Evolutionary conservation across 768 basidiomycete species (phyloP), one percentile per base, ranked within the genome.

Genomic region (Naematelia aurantialba): DNA sequence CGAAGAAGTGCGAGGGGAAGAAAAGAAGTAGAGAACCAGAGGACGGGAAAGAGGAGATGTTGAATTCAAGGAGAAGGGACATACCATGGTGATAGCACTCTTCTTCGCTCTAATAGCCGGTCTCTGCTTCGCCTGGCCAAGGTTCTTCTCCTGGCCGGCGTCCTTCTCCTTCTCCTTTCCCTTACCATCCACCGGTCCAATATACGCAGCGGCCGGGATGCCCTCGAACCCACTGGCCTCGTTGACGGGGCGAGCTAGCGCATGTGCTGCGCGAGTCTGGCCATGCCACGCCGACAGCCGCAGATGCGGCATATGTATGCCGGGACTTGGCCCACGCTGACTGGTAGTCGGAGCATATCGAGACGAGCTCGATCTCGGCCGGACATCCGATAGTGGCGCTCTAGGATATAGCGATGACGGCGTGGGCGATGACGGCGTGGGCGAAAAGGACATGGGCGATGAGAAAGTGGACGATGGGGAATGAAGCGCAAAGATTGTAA

Each of bases 1-100:
- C n/a, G n/a, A n/a, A n/a, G n/a, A n/a, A n/a, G 26, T 14, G 42
- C 27, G 53, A 60, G 5, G 17, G 34, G n/a, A 50, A 14, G 29
- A 39, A 11, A 50, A 12, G 39, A 14, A 25, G 14, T 3, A 42
- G 45, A 60, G 22, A 45, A 49, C 22, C 24, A 29, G 46, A 60
- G 27, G 34, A 39, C n/a, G n/a, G n/a, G n/a, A n/a, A n/a, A n/a
- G n/a, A n/a, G n/a, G n/a, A n/a, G n/a, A n/a, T n/a, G n/a, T n/a
- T n/a, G n/a, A n/a, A n/a, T 12, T 34, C 21, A 27, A 48, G 12
- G 56, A 19, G 52, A 58, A 2, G 30, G 22, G 19, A 68, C 78
- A 61, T 27, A 79, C 78, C 64, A 79, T 70, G 11, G 67, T 73
- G 44, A 79, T 79, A 5, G 78, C 77, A 31, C 64, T 73, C 61